phyloP scores from a whole-genome alignment of 1,284 basidiomycete genomes.

The Coniophora puteana region DNA sequence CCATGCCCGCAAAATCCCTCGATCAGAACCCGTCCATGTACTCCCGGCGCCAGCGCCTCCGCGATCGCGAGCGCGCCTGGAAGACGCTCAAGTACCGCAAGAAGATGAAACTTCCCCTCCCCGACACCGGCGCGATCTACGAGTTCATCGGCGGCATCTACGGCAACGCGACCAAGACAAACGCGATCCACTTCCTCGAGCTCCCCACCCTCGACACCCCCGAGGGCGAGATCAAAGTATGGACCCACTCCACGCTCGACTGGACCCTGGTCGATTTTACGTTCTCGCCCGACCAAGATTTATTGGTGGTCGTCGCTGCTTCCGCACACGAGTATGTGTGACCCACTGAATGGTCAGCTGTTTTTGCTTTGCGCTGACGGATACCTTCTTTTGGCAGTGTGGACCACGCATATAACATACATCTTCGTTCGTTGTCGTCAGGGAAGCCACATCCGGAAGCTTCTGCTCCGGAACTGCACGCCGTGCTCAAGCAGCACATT shows the following conservation, averaged over 20 bases:
- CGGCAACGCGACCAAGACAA: slow-evolving; percentile 37
- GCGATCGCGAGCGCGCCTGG: slow-evolving; percentile 41
- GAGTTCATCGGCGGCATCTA: slow-evolving; percentile 49
- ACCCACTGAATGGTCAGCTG: slow-evolving; percentile 3
- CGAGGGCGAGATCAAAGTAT: slow-evolving; percentile 17
- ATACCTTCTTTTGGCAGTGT: slow-evolving; percentile 26
- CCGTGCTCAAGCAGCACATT: slow-evolving; percentile 27
- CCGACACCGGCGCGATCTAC: slow-evolving; percentile 43
- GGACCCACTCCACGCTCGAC: slow-evolving; percentile 38
- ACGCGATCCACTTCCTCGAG: slow-evolving; percentile 41
- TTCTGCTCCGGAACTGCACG: slow-evolving; percentile 32
- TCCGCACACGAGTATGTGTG: slow-evolving; percentile 37
- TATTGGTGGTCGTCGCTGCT: slow-evolving; percentile 43
- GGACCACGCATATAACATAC: slow-evolving; percentile 39
- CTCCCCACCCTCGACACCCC: slow-evolving; percentile 27
- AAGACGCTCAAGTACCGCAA: slow-evolving; percentile 35
- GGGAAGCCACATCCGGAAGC: slow-evolving; percentile 46
- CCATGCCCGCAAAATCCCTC: slow-evolving; percentile 23
- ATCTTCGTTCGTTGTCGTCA: slow-evolving; percentile 44
- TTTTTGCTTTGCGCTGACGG: neutral
- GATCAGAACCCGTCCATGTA: slow-evolving; percentile 1
- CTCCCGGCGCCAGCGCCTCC: slow-evolving; percentile 36
- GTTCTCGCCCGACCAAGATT: slow-evolving; percentile 49
- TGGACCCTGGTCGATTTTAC: slow-evolving; percentile 46
- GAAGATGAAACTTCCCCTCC: slow-evolving; percentile 33